Evolutionary conservation across 2,329 filamentous ascomycete genomes (phyloP).

Genomic region (Furcasterigmium furcatum): DNA sequence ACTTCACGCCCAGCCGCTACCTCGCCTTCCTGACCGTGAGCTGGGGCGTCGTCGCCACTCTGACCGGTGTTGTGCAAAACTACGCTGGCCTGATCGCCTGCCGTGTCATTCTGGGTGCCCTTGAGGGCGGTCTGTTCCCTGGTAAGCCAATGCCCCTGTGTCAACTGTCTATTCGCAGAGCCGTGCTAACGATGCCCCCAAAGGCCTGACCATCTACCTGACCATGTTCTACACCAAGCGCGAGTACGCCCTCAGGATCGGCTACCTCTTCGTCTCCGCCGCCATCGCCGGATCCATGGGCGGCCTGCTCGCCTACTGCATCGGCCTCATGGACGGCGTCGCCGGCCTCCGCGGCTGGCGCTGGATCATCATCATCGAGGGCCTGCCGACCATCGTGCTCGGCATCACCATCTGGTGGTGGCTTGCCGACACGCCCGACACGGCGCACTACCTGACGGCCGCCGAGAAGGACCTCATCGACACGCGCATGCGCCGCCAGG

Average conservation of each 20-base stretch:
- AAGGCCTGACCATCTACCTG: neutral
- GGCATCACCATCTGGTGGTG: conserved; percentile 28
- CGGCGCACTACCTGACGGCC: conserved; percentile 56
- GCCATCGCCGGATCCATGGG: conserved; percentile 7
- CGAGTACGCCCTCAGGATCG: neutral
- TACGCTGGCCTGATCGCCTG: conserved; percentile 34
- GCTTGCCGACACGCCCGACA: conserved; percentile 36
- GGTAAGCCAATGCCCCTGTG: conserved; percentile 12
- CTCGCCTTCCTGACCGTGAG: conserved; percentile 33
- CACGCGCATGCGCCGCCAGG: conserved; percentile 18
- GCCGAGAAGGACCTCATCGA: conserved; percentile 34
- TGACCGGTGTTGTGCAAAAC: conserved; percentile 40
- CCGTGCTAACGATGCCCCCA: too few relatives aligned
- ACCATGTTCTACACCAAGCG: neutral
- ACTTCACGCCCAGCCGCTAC: conserved; percentile 31
- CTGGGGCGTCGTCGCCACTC: conserved; percentile 44
- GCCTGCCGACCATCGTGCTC: conserved; percentile 37
- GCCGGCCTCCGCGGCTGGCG: neutral
- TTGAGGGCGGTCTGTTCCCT: conserved; percentile 44
- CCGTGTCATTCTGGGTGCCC: conserved; percentile 39
- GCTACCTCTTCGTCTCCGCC: neutral
- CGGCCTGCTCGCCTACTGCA: neutral
- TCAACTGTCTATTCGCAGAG: neutral
- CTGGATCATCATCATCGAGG: conserved; percentile 1
- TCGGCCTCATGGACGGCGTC: neutral